Evolutionary conservation across 352 stramenopile species (phyloP).

Genomic region (Pythium phragmitis): DNA sequence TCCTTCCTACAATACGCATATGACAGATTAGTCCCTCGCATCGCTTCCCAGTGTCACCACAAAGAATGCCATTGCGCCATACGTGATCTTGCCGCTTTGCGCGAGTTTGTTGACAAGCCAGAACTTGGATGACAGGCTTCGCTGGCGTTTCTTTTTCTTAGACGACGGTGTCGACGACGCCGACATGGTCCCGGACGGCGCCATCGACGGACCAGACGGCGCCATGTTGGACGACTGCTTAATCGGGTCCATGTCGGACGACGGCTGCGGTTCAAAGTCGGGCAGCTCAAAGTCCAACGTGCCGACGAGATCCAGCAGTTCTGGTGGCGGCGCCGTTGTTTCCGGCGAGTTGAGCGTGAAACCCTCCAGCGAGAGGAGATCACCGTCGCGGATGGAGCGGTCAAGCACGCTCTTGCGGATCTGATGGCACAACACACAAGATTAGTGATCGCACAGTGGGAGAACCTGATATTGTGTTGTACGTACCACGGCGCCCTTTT

Average conservation of each 20-base stretch:
- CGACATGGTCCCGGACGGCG: conserved; percentile 24
- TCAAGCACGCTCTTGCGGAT: conserved; percentile 72
- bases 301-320: conserved; percentile 71
- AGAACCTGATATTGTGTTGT: not conserved
- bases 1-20: conserved; percentile 41
- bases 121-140: conserved; percentile 83
- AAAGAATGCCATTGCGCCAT: conserved; percentile 5
- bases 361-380: conserved; percentile 70
- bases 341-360: conserved; percentile 39
- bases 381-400: conserved; percentile 78
- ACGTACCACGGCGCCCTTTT: conserved; percentile 69
- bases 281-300: conserved; percentile 62
- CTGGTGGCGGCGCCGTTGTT: conserved; percentile 46
- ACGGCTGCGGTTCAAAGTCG: conserved; percentile 33
- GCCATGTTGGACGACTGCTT: conserved; percentile 18
- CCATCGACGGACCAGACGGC: conserved; percentile 3
- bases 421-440: conserved; percentile 21
- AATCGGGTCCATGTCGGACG: conserved; percentile 16
- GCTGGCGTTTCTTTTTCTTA: conserved; percentile 64
- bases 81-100: conserved; percentile 75
- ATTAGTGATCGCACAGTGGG: not conserved
- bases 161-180: conserved; percentile 22
- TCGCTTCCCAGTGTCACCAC: not conserved
- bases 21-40: not conserved
- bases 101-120: conserved; percentile 85